Base-by-base conservation (phyloP, 768 basidiomycete species). In the Podaxis carcinomalis region DNA sequence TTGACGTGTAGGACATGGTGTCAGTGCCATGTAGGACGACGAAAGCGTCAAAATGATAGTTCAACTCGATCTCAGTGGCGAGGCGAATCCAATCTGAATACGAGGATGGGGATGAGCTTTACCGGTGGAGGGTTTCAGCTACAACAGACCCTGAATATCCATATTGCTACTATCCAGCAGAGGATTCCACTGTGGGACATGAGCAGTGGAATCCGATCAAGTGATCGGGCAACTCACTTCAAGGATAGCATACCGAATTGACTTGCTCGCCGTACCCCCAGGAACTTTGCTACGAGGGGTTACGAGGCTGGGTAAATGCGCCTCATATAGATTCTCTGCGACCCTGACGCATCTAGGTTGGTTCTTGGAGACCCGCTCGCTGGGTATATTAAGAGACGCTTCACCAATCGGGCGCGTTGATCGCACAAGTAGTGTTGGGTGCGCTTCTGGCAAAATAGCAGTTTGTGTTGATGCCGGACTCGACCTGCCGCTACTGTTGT, bases 21-120 rank as follows among this genome's bases (percentile, higher is more conserved):
- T 96, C 95, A 9, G 92, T 93, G 36, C 94, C 94, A 68, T 96
- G 94, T 19, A 96, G 75, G 32, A 97, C 77, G 19, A 98, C 86
- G 68, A 98, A 97, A 0, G 92, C 93, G 67, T 98, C 95, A 69
- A 93, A 98, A 35, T 80, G 71, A 68, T 97, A 97, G 70, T 97
- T 97, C 56, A 94, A 85, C 68, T 96, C 93, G 65, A 98, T 93
- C 68, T 98, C 95, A 0, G 86, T 88, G 0, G 93, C 91, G 36
- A 98, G 88, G 7, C 92, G 82, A 65, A 94, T 88, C 93, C 93
- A 95, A 68, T 94, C 93, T 91, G 68, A 57, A 40, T 67, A 54
- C 46, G 21, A 51, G 37, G 9, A 51, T 56, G 5, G 19, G 13
- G 36, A 49, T 54, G 9, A 36, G 10, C 36, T 35, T 35, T 51